These are phyloP conservation scores for Colletotrichum sp. DNA, from an alignment of 2,329 filamentous ascomycete genomes.

Conservation along the genomic window DNA sequence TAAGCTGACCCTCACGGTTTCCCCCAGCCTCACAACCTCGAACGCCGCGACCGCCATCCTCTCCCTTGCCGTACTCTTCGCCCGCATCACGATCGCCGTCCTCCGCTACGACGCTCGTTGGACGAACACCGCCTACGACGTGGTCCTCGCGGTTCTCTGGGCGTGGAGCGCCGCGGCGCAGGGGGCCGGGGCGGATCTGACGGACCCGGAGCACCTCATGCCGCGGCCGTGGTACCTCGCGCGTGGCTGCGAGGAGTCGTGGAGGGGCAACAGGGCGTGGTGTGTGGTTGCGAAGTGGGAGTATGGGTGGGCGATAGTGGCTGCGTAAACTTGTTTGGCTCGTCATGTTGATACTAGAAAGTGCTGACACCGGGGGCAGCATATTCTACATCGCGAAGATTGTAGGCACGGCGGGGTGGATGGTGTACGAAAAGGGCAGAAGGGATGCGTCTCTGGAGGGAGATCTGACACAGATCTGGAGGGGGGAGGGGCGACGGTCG, in stretches of 20 bases:
- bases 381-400: neutral
- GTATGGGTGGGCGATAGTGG: neutral
- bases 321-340: neutral
- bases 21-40: constrained; percentile 27
- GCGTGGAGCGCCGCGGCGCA: constrained; percentile 23
- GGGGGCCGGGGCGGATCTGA: constrained; percentile 24
- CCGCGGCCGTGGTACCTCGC: constrained; percentile 29
- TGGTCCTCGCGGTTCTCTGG: constrained; percentile 31
- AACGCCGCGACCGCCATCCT: constrained; percentile 33
- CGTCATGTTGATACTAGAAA: neutral
- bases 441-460: neutral
- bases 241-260: constrained; percentile 20
- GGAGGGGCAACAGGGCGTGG: neutral
- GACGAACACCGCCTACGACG: constrained; percentile 30
- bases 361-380: neutral
- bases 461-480: neutral
- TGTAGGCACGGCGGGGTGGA: neutral
- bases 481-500: neutral
- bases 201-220: constrained; percentile 27
- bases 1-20: neutral
- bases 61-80: constrained; percentile 28
- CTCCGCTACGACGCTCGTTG: constrained; percentile 23
- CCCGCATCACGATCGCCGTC: constrained; percentile 25
- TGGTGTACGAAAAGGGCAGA: neutral
- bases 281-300: neutral